Conservation (phyloP, 805 yeast genomes). For the Candida broadrunensis region DNA sequence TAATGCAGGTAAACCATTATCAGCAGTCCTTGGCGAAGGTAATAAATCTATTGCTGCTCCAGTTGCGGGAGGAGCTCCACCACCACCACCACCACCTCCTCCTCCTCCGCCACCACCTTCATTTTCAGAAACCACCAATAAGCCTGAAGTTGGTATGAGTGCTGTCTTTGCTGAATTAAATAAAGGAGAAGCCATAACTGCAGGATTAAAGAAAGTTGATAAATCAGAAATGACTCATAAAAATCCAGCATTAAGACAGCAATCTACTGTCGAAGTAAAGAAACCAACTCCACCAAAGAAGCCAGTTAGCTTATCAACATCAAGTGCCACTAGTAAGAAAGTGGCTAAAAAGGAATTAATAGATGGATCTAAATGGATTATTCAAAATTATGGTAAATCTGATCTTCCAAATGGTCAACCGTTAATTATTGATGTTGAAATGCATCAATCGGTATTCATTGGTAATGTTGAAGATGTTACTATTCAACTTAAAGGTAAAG, state of each 20-base stretch:
- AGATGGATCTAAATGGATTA: conserved; percentile 82
- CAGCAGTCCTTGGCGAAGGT: conserved; percentile 38
- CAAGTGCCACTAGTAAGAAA: conserved; percentile 20
- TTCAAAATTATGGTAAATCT: conserved; percentile 68
- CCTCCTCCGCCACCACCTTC: conserved; percentile 85
- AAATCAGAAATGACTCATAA: conserved; percentile 92
- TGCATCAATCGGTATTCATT: conserved; percentile 85
- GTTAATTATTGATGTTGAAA: conserved; percentile 70
- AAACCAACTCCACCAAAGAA: conserved; percentile 83
- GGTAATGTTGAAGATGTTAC: conserved; percentile 75
- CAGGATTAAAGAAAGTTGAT: conserved; percentile 87
- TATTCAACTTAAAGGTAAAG: conserved; percentile 85
- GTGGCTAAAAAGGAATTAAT: conserved; percentile 61
- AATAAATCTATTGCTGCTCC: conserved; percentile 16
- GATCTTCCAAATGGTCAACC: conserved; percentile 48
- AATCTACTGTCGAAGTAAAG: conserved; percentile 43
- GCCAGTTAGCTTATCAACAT: conserved; percentile 56
- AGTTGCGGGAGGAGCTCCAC: conserved; percentile 32
- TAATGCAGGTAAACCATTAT: conserved; percentile 54
- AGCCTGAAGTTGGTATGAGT: conserved; percentile 53
- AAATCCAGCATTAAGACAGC: conserved; percentile 75
- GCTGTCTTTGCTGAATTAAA: conserved; percentile 93
- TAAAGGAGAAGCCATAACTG: conserved; percentile 80
- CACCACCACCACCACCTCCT: conserved; percentile 85
- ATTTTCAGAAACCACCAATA: conserved; percentile 38